Base-by-base conservation (phyloP, 805 yeast species). In the Clavispora carvajalis region DNA sequence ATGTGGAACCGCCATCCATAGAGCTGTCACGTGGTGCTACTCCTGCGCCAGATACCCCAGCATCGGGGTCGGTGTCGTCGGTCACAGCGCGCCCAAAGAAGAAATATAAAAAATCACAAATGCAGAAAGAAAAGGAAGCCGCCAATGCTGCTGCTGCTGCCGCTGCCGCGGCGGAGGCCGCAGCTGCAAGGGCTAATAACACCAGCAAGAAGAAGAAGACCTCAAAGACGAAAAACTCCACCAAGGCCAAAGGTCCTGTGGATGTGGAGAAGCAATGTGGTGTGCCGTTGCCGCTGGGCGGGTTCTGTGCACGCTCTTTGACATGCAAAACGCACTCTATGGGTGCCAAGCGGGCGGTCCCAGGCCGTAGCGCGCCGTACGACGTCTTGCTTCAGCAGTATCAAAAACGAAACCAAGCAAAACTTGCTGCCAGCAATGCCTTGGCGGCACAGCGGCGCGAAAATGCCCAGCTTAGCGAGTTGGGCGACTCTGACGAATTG, bases 311-410 rank as follows among this genome's bases (percentile, higher is more conserved):
- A 4, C 74, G 99, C 37, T 89, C 97, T 0, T 70, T 93, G 45
- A 93, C 99, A 0, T 93, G 99, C 73, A 93, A 93, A 59, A 89
- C 97, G 0, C 99, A 93, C 63, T 87, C 98, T 1, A 90, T 93
- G 96, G 97, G 97, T 24, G 96, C 97, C 21, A 93, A 93, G 55
- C 77, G 99, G 52, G 90, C 96, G 1, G 99, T 93, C 16, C 80
- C 79, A 13, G 99, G 99, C 9, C 75, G 99, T 53, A 81, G 95
- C 25, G 90, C 93, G 7, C 89, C 96, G 0, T 93, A 89, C 63
- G 99, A 93, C 60, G 80, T 79, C 22, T 68, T 93, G 39, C 69
- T 93, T 41, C 88, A 90, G 16, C 90, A 88, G 13, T 90, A 91
- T 57, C 99, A 93, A 65, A 81, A 89, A 53, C 79, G 87, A 53